phyloP scores from a whole-genome alignment of 495 filamentous ascomycete species.

The Neurospora sp. region DNA sequence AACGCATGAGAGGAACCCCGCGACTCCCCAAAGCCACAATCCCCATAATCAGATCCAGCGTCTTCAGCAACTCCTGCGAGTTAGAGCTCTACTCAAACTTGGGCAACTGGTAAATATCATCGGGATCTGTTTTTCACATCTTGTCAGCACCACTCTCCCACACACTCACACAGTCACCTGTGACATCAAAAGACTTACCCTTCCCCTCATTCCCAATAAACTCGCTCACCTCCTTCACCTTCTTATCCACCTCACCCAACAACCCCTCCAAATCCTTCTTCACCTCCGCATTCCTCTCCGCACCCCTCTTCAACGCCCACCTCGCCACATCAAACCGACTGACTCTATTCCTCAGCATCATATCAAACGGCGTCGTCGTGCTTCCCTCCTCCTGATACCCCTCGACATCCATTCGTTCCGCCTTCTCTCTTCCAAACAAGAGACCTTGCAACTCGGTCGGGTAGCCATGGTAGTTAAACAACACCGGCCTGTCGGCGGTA shows the following conservation, averaged over 20 bases:
- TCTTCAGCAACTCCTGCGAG: neutral
- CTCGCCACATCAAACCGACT: slow-evolving; percentile 54
- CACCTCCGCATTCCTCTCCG: slow-evolving; percentile 38
- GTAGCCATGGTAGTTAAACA: slow-evolving; percentile 70
- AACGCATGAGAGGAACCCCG: neutral
- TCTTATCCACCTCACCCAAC: slow-evolving; percentile 37
- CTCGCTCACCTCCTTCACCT: slow-evolving; percentile 41
- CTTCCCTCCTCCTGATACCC: slow-evolving; percentile 63
- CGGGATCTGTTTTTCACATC: slow-evolving; percentile 37
- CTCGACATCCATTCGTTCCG: slow-evolving; percentile 46
- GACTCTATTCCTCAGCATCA: slow-evolving; percentile 59
- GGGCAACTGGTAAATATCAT: slow-evolving; percentile 27
- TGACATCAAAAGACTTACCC: too few relatives aligned
- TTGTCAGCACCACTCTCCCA: too few relatives aligned
- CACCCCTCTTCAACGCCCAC: slow-evolving; percentile 34
- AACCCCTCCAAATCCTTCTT: slow-evolving; percentile 36
- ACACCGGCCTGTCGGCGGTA: slow-evolving; percentile 46
- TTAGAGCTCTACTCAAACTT: slow-evolving; percentile 5
- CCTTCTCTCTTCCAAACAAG: slow-evolving; percentile 47
- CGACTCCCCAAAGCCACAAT: neutral
- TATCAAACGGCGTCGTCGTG: slow-evolving; percentile 66
- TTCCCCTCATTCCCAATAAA: slow-evolving; percentile 47
- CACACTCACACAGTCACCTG: too few relatives aligned
- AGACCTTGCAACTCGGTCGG: slow-evolving; percentile 51
- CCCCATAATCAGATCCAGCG: neutral